Base-by-base conservation (phyloP, 768 basidiomycete genomes). In the Phylloporus sp. region DNA sequence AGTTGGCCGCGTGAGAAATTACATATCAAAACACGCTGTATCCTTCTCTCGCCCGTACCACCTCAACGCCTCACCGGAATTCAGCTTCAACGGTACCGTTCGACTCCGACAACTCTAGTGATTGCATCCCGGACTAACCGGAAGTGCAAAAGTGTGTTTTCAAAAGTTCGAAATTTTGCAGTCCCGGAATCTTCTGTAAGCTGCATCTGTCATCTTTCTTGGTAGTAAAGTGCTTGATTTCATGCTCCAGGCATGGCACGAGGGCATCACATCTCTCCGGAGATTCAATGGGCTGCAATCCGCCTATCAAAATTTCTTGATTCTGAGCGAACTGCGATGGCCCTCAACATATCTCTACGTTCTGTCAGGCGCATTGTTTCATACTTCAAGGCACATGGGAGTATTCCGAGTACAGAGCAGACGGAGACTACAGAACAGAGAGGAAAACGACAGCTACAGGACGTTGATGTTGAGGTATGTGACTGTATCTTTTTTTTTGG, bases 71-170 rank as follows among this genome's bases (percentile, higher is more conserved):
- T 45, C 44, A 32, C 29, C 29, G 29, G 44, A 31, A 44, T 31
- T 44, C 28, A n/a, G 11, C 20, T 7, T 5, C 27, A 44, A 44
- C 5, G 6, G 27, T 22, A 44, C 23, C 28, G 22, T 29, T 44
- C 2, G 27, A 43, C 42, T 43, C 24, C 12, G 24, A n/a, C 0
- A 27, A 42, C 15, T 8, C 12, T 27, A 6, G 4, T 8, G 40
- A 42, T 42, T 27, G 24, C 40, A 42, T 42, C 40, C 40, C 13
- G 24, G 24, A 42, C 40, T 27, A 15, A 24, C 40, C 24, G 24
- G 40, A 26, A 7, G 67, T 68, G 3, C 59, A 46, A 45, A 67
- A 59, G 11, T 68, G 62, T 4, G 47, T 32, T 0, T 38, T 36
- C 18, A 20, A 36, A 36, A 36, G 10, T 20, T 11, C 18, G 35